Base-by-base conservation (phyloP, 352 stramenopile species). In the Phytopythium chamaehyphon region DNA sequence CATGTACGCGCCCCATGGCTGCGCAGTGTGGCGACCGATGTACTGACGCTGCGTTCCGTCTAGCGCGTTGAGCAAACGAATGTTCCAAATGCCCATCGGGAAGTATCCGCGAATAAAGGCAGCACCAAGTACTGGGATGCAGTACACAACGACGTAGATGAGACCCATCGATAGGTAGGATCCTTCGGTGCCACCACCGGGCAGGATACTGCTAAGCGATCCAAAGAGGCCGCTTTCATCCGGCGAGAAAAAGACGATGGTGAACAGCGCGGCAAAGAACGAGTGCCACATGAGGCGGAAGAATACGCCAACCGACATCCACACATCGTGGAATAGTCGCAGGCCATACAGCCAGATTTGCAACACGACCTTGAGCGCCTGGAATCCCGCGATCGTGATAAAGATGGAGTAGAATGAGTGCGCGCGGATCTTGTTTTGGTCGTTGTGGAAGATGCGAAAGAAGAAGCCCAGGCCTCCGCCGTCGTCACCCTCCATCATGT, bases 341-440 rank as follows among this genome's bases (percentile, higher is more conserved):
- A 83, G 43, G 12, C 77, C 83, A 36, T 76, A 76, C 22, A 94
- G 67, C 83, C 83, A 94, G 22, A 89, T 71, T 47, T 94, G 71
- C 26, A 94, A 61, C 14, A 81, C 64, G 19, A 76, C 80, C 59
- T 90, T 91, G 51, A 90, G 59, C 3, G 67, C 62, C 18, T 83
- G 51, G 23, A 93, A 55, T 1, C 67, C 66, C 1, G 73, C 69
- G 39, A 92, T 47, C 6, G 76, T 83, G 15, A 86, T 45, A 31
- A 90, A 85, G 38, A 93, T 67, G 12, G 78, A 79, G 50, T 88
- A 86, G 21, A 91, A 69, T 2, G 79, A 73, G 43, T 91, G 80
- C 15, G 80, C 71, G 19, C 80, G 76, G 31, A 89, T 59, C 40
- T 89, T 72, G 36, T 66, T 77, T 46, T 87, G 66, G 0, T 54